These are phyloP conservation scores for Candida taoyuanica DNA, from an alignment of 805 yeast species.

Conservation along the genomic window DNA sequence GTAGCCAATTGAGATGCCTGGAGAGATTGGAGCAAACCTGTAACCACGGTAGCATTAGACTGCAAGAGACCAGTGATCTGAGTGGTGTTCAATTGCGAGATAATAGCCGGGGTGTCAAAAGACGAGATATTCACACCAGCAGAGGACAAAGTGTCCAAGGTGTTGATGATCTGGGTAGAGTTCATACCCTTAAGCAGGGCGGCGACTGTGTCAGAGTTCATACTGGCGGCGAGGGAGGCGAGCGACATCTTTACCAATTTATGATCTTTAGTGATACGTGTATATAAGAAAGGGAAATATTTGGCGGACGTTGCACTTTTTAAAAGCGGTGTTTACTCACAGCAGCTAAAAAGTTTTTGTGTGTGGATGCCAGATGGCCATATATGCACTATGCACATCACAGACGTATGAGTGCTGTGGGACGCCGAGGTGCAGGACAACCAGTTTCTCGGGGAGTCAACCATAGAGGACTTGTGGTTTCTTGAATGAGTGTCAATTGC, in stretches of 20 bases:
- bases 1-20: conserved; percentile 19
- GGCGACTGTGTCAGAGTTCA: conserved; percentile 20
- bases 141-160: conserved; percentile 13
- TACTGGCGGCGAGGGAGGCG: conserved; percentile 7
- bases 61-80: conserved; percentile 24
- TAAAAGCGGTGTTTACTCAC: too few species aligned
- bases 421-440: neutral
- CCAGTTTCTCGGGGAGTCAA: neutral
- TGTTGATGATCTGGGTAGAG: conserved; percentile 21
- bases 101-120: conserved; percentile 60
- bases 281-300: too few species aligned
- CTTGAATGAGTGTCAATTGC: too few species aligned
- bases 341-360: neutral
- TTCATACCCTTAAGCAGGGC: conserved; percentile 22
- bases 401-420: neutral
- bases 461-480: too few species aligned
- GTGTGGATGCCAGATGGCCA: neutral
- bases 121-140: conserved; percentile 56
- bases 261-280: too few species aligned
- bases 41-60: conserved; percentile 20
- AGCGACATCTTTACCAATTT: conserved; percentile 3
- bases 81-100: conserved; percentile 21
- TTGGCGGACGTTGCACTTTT: neutral
- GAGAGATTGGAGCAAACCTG: conserved; percentile 18
- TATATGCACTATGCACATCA: too few species aligned